These are phyloP conservation scores for Solanum clarkiae DNA, from an alignment of 257 asterid genomes.

Conservation along the genomic window DNA sequence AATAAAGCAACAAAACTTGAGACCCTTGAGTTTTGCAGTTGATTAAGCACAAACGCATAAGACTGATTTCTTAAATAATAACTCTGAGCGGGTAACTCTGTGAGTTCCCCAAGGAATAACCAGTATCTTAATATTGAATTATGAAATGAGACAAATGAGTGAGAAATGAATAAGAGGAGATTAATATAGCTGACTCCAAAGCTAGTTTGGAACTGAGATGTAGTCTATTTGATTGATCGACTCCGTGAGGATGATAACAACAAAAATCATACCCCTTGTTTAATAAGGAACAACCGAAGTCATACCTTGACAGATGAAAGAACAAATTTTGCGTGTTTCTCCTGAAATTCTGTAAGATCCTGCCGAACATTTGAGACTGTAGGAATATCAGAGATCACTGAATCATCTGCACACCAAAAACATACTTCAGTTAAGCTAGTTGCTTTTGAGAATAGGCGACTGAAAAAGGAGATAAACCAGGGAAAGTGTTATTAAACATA, in stretches of 20 bases:
- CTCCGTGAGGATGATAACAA: not conserved
- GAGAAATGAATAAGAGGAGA: not conserved
- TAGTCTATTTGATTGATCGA: not conserved
- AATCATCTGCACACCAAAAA: conserved; percentile 48
- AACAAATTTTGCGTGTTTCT: conserved; percentile 86
- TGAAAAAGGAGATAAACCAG: not conserved
- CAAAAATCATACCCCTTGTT: conserved; percentile 23
- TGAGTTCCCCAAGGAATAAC: not conserved
- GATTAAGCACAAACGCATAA: not conserved
- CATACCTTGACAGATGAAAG: conserved; percentile 77
- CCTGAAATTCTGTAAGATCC: conserved; percentile 96
- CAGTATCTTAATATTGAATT: not conserved
- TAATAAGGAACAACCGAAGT: not conserved
- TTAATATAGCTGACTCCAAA: not conserved
- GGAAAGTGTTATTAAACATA: not conserved
- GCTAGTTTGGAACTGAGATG: not conserved
- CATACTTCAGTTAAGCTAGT: not conserved
- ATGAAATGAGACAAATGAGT: not conserved
- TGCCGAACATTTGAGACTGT: conserved; percentile 79
- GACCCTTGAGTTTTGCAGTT: not conserved
- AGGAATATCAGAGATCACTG: conserved; percentile 69
- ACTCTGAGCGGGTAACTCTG: not conserved
- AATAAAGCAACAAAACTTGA: not conserved
- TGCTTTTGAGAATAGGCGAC: not conserved
- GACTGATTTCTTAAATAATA: not conserved